Percentiles rank a stretch among this genome's conserved stretches.
phyloP scores from a whole-genome alignment of 2,329 filamentous ascomycete species.

The Myriosclerotinia curreyana region DNA sequence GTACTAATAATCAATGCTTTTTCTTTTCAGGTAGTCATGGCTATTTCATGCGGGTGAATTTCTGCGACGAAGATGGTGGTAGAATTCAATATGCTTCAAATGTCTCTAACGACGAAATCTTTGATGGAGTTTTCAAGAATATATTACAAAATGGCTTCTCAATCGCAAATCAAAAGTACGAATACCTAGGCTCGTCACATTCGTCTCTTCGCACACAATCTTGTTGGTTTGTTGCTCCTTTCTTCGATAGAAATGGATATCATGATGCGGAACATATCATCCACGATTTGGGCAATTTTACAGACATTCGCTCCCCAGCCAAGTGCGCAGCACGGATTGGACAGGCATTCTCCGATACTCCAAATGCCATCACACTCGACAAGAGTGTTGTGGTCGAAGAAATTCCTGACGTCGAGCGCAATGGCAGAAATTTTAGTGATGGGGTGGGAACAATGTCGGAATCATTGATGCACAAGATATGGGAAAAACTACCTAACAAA shows the following conservation, averaged over 20 bases:
- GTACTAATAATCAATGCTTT: background rate
- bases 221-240: slow-evolving; percentile 62
- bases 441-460: slow-evolving; percentile 73
- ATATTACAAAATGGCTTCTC: slow-evolving; percentile 58
- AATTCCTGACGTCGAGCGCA: slow-evolving; percentile 53
- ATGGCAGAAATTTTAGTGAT: slow-evolving; percentile 67
- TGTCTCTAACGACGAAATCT: slow-evolving; percentile 50
- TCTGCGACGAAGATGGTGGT: slow-evolving; percentile 70
- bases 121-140: slow-evolving; percentile 56
- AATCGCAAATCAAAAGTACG: slow-evolving; percentile 61
- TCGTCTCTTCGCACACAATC: slow-evolving; percentile 71
- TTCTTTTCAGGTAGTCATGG: slow-evolving; percentile 43
- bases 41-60: slow-evolving; percentile 67
- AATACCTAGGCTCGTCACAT: slow-evolving; percentile 75
- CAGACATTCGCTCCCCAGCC: slow-evolving; percentile 50
- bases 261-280: slow-evolving; percentile 43
- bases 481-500: slow-evolving; percentile 49
- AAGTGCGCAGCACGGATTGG: slow-evolving; percentile 59
- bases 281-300: slow-evolving; percentile 49
- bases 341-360: slow-evolving; percentile 73
- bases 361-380: slow-evolving; percentile 54
- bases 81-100: slow-evolving; percentile 57
- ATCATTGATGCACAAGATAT: slow-evolving; percentile 58
- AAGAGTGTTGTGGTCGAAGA: slow-evolving; percentile 34
- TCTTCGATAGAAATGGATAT: slow-evolving; percentile 40